A percentile compares a stretch with the other conserved stretches of the same genome.
Evolutionary conservation across 768 basidiomycete species (phyloP).

Genomic region (Suillus luteus): DNA sequence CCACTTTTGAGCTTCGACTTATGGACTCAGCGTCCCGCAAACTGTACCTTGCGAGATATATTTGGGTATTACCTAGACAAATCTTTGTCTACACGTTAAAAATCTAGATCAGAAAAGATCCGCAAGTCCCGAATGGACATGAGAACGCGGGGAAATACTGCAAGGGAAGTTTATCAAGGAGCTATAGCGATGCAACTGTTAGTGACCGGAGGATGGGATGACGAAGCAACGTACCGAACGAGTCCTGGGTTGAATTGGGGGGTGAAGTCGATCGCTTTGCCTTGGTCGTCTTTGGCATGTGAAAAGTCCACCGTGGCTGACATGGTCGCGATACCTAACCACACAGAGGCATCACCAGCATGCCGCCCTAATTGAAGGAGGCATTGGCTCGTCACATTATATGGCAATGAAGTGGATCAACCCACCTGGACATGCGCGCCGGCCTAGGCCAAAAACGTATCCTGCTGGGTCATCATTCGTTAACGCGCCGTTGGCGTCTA

Average conservation of each 20-base stretch:
- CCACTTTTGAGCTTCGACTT: neutral
- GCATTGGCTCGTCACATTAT: too few relatives aligned
- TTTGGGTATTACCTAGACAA: neutral
- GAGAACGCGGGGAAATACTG: slow-evolving; percentile 1
- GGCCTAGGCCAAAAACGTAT: slow-evolving; percentile 8
- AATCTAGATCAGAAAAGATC: neutral
- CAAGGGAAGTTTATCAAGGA: slow-evolving; percentile 3
- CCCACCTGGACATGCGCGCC: slow-evolving; percentile 6
- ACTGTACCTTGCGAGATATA: neutral
- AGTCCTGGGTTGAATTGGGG: slow-evolving; percentile 9
- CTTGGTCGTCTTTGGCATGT: slow-evolving; percentile 23
- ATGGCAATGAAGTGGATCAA: neutral
- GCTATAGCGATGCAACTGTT: neutral
- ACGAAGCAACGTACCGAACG: neutral
- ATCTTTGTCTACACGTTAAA: neutral
- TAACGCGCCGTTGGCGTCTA: neutral
- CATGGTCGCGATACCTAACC: slow-evolving; percentile 26
- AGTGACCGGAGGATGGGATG: neutral
- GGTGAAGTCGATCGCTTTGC: slow-evolving; percentile 20
- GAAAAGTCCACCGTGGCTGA: slow-evolving; percentile 25
- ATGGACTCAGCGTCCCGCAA: neutral
- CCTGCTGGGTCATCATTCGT: neutral
- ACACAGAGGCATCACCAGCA: slow-evolving; percentile 27
- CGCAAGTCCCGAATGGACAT: neutral
- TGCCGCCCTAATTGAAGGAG: slow-evolving; percentile 17